These are phyloP conservation scores for Pseudopediastrum boryanum DNA, from an alignment of 139 green algal species.

Conservation along the genomic window DNA sequence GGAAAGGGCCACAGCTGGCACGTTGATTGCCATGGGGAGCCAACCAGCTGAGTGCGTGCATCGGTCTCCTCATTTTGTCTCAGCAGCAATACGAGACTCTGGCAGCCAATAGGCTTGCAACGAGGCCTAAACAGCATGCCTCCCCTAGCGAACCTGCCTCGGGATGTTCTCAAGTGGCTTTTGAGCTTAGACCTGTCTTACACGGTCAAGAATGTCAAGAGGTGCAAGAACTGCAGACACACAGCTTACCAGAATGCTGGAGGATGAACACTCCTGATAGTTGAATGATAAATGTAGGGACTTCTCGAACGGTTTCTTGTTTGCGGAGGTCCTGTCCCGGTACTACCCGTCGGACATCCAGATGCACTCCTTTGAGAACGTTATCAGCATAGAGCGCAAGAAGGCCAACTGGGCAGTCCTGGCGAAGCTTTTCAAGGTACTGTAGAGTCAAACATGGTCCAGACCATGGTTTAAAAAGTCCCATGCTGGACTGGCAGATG, in stretches of 20 bases:
- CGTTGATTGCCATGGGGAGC: too few species aligned
- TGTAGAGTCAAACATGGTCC: too few species aligned
- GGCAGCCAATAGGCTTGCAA: too few species aligned
- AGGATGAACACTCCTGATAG: not conserved
- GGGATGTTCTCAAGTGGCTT: conserved; percentile 64
- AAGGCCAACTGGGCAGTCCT: conserved; percentile 72
- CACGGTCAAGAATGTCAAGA: conserved; percentile 58
- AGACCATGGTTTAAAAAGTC: too few species aligned
- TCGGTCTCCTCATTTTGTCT: too few species aligned
- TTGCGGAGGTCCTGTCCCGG: conserved; percentile 69
- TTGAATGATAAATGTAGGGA: conserved; percentile 54
- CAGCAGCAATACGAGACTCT: too few species aligned
- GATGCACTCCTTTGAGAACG: conserved; percentile 79
- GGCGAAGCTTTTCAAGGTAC: conserved; percentile 72
- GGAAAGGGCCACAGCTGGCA: too few species aligned
- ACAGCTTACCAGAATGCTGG: not conserved
- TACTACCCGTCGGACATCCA: conserved; percentile 73
- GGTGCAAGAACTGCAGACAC: conserved; percentile 23
- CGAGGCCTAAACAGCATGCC: conserved; percentile 29
- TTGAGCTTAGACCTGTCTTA: conserved; percentile 64
- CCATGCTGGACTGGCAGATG: too few species aligned
- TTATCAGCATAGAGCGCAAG: conserved; percentile 68
- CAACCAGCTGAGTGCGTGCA: too few species aligned
- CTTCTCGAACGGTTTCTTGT: conserved; percentile 73
- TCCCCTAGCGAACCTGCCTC: conserved; percentile 34